phyloP scores from a whole-genome alignment of 164 flowering plant species.

The Piper longum region DNA sequence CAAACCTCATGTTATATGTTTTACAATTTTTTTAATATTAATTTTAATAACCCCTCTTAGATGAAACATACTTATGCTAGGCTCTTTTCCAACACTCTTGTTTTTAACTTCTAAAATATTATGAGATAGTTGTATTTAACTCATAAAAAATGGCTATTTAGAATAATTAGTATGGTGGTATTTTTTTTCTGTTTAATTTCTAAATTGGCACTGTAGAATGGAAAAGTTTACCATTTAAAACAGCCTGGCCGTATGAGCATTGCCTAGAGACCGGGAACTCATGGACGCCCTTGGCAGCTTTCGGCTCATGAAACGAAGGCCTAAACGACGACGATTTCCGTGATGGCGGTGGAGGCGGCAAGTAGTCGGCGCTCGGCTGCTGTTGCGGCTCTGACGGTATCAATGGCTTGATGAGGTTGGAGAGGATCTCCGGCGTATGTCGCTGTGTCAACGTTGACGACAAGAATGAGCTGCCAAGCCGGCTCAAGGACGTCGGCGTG shows the following conservation, averaged over 20 bases:
- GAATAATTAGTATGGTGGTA: not conserved
- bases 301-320: constrained; percentile 18
- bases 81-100: not conserved
- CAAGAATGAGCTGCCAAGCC: constrained; percentile 70
- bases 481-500: constrained; percentile 42
- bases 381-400: constrained; percentile 18
- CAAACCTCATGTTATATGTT: no score
- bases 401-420: constrained; percentile 45
- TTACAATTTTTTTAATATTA: no score
- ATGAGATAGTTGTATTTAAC: no score
- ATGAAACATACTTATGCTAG: no score
- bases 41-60: no score
- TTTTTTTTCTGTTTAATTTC: no score
- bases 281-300: constrained; percentile 30
- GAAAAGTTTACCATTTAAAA: constrained; percentile 54
- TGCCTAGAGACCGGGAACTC: constrained; percentile 50
- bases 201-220: not conserved
- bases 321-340: constrained; percentile 25
- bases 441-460: constrained; percentile 62
- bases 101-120: no score
- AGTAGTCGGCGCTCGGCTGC: constrained; percentile 48
- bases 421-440: constrained; percentile 69
- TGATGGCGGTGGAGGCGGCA: constrained; percentile 34
- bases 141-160: not conserved
- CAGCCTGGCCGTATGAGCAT: constrained; percentile 72